Percentiles rank a stretch among this genome's conserved stretches.
These are phyloP conservation scores for Colletotrichum lupini DNA, from an alignment of 2,329 filamentous ascomycete species.

Conservation along the genomic window DNA sequence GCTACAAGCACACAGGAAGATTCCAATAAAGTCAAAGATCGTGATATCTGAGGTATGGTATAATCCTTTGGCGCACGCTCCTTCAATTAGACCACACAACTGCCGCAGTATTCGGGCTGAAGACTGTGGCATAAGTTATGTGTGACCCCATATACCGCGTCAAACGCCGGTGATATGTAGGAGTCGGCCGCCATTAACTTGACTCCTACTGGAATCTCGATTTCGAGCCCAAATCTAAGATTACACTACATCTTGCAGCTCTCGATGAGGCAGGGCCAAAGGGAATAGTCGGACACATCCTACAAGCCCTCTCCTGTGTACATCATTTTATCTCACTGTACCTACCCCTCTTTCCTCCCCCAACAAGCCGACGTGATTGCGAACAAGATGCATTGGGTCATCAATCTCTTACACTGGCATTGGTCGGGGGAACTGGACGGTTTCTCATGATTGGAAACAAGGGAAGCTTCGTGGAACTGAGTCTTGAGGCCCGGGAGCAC, in stretches of 20 bases:
- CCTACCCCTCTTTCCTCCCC: not conserved
- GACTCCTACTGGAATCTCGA: not conserved
- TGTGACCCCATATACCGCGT: not conserved
- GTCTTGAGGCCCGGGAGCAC: not conserved
- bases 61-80: too few species aligned
- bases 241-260: not conserved
- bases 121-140: not conserved
- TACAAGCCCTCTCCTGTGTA: not conserved
- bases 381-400: not conserved
- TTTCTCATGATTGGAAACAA: not conserved
- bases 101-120: not conserved
- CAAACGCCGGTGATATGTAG: not conserved
- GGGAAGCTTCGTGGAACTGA: not conserved
- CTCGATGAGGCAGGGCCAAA: not conserved
- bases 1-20: not conserved
- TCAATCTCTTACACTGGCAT: constrained; percentile 14
- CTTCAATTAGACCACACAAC: not conserved
- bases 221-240: not conserved
- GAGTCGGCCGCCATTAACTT: not conserved
- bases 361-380: not conserved
- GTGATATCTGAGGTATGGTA: not conserved
- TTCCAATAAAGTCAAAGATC: not conserved
- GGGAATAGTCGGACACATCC: not conserved
- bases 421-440: not conserved
- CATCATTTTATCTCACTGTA: not conserved